Percentiles rank a stretch among this genome's conserved stretches.
These are phyloP conservation scores for Myrica gale DNA, from an alignment of 306 rosid species.

Conservation along the genomic window DNA sequence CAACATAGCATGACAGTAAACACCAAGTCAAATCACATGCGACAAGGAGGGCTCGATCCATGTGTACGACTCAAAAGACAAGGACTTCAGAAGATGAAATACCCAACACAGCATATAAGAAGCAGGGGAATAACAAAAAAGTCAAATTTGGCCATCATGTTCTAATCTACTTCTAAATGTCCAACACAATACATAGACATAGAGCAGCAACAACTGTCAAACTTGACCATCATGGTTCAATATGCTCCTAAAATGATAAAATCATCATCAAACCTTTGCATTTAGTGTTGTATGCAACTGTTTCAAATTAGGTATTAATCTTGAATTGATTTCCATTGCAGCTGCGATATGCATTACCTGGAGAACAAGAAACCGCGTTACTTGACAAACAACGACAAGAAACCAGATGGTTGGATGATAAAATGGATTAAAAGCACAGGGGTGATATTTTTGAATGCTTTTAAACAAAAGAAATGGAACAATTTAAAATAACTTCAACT, in stretches of 20 bases:
- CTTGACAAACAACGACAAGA: background rate
- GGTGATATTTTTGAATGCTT: slow-evolving; percentile 5
- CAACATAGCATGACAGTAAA: background rate
- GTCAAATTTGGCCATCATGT: slow-evolving; percentile 7
- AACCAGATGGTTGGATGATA: slow-evolving; percentile 7
- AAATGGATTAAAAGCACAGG: slow-evolving; percentile 2
- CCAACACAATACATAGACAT: too few relatives aligned
- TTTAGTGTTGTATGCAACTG: slow-evolving; percentile 62
- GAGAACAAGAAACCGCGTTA: slow-evolving; percentile 1
- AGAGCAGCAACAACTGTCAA: too few relatives aligned
- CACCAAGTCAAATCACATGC: background rate
- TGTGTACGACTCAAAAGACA: background rate
- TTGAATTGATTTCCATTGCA: slow-evolving; percentile 76
- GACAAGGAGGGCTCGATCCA: background rate
- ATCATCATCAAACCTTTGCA: slow-evolving; percentile 62
- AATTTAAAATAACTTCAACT: background rate
- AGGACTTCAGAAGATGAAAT: background rate
- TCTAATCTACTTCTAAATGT: slow-evolving; percentile 4
- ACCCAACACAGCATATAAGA: background rate
- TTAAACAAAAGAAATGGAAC: background rate
- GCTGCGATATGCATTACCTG: slow-evolving; percentile 99
- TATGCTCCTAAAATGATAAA: slow-evolving; percentile 4
- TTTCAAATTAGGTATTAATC: slow-evolving; percentile 77
- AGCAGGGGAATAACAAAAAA: background rate
- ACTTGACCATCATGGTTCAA: background rate